These are phyloP conservation scores for Phytopythium ostracodes DNA, from an alignment of 352 stramenopile species.

Conservation along the genomic window DNA sequence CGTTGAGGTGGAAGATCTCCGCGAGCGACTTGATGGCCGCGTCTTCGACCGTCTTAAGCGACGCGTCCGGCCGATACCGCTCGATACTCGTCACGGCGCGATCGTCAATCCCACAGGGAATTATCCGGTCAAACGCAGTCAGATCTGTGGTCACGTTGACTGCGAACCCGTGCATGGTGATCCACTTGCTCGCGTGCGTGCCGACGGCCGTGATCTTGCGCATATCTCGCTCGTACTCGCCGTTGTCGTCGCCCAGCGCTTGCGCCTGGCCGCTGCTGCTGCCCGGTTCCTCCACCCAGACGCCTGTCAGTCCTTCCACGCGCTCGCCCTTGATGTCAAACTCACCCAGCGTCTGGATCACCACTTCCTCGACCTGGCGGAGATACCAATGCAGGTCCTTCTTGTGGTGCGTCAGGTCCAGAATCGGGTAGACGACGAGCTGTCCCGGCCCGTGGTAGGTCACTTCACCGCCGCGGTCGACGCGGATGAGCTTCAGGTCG, in stretches of 20 bases:
- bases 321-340: slow-evolving; percentile 88
- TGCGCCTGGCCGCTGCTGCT: slow-evolving; percentile 9
- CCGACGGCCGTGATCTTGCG: slow-evolving; percentile 97
- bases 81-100: slow-evolving; percentile 83
- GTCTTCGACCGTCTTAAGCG: slow-evolving; percentile 56
- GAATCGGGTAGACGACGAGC: slow-evolving; percentile 96
- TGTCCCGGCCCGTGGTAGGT: slow-evolving; percentile 98
- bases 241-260: background rate
- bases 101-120: slow-evolving; percentile 96
- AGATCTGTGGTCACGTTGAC: slow-evolving; percentile 96
- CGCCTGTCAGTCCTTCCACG: slow-evolving; percentile 91
- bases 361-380: slow-evolving; percentile 93
- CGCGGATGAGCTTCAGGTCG: slow-evolving; percentile 88
- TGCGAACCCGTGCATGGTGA: slow-evolving; percentile 98
- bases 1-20: slow-evolving; percentile 68
- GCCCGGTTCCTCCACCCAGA: slow-evolving; percentile 90
- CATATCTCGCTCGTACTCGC: slow-evolving; percentile 54
- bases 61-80: slow-evolving; percentile 40
- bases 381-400: slow-evolving; percentile 98
- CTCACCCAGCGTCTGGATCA: slow-evolving; percentile 89
- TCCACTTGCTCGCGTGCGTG: slow-evolving; percentile 94
- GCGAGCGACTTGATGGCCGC: slow-evolving; percentile 59
- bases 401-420: slow-evolving; percentile 94
- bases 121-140: slow-evolving; percentile 92
- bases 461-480: slow-evolving; percentile 98